Evolutionary conservation across 2,329 filamentous ascomycete genomes (phyloP).

Genomic region (Zasmidium citrigriseum): DNA sequence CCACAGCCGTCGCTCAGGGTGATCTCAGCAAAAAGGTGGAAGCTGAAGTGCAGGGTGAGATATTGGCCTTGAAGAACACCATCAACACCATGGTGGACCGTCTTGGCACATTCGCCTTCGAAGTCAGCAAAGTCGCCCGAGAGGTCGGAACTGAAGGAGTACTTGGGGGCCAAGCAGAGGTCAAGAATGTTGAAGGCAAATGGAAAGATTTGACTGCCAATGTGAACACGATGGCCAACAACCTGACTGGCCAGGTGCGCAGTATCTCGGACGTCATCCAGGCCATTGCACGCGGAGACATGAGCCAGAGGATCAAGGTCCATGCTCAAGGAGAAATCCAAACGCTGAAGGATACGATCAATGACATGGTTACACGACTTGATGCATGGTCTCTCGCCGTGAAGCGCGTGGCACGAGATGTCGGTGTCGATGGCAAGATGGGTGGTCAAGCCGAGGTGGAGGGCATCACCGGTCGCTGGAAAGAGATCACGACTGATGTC

Average conservation of each 20-base stretch:
- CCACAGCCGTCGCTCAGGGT: conserved; percentile 53
- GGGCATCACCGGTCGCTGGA: conserved; percentile 91
- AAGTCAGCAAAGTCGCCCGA: conserved; percentile 66
- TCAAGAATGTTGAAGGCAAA: conserved; percentile 66
- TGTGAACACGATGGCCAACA: conserved; percentile 68
- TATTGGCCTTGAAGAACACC: conserved; percentile 75
- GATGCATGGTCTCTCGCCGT: conserved; percentile 97
- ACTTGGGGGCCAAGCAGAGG: conserved; percentile 64
- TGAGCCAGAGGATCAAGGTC: conserved; percentile 94
- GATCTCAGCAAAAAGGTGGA: conserved; percentile 55
- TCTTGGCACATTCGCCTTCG: conserved; percentile 64
- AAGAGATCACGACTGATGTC: conserved; percentile 95
- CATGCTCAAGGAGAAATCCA: conserved; percentile 94
- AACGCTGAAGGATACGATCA: conserved; percentile 92
- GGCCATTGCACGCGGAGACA: conserved; percentile 91
- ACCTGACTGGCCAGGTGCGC: conserved; percentile 69
- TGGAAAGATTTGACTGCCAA: conserved; percentile 69
- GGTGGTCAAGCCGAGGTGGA: conserved; percentile 94
- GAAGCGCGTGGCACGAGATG: conserved; percentile 92
- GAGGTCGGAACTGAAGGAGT: conserved; percentile 66
- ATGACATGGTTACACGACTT: conserved; percentile 95
- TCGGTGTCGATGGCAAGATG: conserved; percentile 98
- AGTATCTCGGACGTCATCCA: conserved; percentile 93
- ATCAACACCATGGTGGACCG: conserved; percentile 70
- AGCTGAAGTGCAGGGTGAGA: conserved; percentile 55